Evolutionary conservation across 2,329 filamentous ascomycete species (phyloP).

Genomic region (Aureobasidium zeae): DNA sequence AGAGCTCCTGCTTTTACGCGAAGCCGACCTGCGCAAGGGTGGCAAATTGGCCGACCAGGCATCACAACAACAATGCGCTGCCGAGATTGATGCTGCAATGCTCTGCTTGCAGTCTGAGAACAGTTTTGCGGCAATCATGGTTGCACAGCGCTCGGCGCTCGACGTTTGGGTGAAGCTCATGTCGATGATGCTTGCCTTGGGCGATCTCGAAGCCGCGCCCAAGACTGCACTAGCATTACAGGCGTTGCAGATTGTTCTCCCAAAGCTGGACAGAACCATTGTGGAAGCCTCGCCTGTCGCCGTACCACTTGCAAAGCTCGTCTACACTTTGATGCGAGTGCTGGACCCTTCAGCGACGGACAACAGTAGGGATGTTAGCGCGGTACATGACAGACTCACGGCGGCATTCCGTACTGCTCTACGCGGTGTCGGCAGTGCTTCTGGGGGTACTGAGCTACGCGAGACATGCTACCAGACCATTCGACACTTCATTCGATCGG

Average conservation of each 20-base stretch:
- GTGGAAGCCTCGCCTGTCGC: constrained; percentile 60
- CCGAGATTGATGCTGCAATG: constrained; percentile 52
- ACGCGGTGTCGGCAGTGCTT: constrained; percentile 29
- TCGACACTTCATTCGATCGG: constrained; percentile 12
- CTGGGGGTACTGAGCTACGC: constrained; percentile 47
- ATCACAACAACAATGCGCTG: constrained; percentile 39
- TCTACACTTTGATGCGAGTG: constrained; percentile 61
- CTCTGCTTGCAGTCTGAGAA: constrained; percentile 56
- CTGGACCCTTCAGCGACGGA: constrained; percentile 48
- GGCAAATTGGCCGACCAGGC: constrained; percentile 25
- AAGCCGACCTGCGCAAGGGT: constrained; percentile 49
- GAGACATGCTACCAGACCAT: constrained; percentile 78
- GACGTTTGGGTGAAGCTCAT: constrained; percentile 78
- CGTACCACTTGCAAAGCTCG: constrained; percentile 66
- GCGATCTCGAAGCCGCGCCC: constrained; percentile 64
- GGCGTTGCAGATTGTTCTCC: constrained; percentile 75
- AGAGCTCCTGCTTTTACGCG: constrained; percentile 63
- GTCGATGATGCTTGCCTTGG: constrained; percentile 71
- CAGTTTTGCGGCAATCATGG: constrained; percentile 48
- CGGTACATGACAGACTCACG: constrained; percentile 80
- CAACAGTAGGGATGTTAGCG: constrained; percentile 39
- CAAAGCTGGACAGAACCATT: constrained; percentile 72
- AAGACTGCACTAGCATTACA: constrained; percentile 75
- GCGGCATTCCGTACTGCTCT: constrained; percentile 85
- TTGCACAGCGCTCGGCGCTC: constrained; percentile 56